Evolutionary conservation across 108 stramenopile genomes (phyloP).

Genomic region (Epithemia pelagica): DNA sequence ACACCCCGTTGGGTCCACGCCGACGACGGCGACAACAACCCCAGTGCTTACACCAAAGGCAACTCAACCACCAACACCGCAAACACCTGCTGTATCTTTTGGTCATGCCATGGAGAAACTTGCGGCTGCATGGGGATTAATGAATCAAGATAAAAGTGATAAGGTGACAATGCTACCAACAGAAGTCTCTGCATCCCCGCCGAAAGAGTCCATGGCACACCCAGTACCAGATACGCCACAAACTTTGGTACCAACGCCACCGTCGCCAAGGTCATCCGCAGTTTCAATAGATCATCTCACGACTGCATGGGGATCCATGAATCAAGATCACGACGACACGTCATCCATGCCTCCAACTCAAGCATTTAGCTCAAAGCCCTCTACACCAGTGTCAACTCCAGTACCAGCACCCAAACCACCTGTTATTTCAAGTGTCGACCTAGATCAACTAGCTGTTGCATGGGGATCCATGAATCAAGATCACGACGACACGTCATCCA

Average conservation of each 20-base stretch:
- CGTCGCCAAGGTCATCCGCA: no score
- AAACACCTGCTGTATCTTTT: no score
- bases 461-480: not conserved
- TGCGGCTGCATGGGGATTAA: not conserved
- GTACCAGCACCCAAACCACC: not conserved
- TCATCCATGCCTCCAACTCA: no score
- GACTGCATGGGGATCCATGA: not conserved
- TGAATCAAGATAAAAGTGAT: not conserved
- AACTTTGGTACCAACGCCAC: no score
- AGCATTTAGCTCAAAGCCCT: no score
- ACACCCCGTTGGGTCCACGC: no score
- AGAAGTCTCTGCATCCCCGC: not conserved
- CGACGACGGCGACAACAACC: no score
- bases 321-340: not conserved
- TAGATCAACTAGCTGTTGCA: not conserved
- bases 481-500: not conserved
- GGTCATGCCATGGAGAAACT: not conserved
- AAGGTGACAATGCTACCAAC: not conserved
- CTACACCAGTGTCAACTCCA: not conserved
- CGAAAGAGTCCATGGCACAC: no score
- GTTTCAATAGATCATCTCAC: not conserved
- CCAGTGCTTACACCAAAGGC: no score
- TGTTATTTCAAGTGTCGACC: no score
- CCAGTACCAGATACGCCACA: no score
- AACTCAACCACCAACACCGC: no score